Percentiles rank a stretch among this genome's conserved stretches.
Evolutionary conservation across 169 alveolate genomes (phyloP).

Genomic region (Eimeria sp.): DNA sequence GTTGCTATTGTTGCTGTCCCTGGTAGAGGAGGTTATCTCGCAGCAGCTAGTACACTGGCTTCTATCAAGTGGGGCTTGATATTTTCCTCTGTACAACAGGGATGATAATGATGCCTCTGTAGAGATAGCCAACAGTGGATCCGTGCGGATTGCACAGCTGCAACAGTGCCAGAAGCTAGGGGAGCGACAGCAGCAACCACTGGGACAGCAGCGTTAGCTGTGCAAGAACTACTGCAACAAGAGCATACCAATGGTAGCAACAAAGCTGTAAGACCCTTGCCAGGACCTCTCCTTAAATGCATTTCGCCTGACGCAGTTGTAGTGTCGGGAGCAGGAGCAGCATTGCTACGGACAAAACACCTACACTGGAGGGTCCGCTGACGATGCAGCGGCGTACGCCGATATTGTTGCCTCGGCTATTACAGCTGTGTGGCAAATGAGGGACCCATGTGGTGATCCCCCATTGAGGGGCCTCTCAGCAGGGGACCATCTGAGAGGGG

Average conservation of each 20-base stretch:
- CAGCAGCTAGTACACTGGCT: neutral
- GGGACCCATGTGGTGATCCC: neutral
- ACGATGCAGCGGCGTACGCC: neutral
- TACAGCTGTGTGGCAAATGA: conserved; percentile 32
- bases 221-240: neutral
- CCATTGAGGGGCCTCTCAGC: neutral
- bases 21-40: neutral
- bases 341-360: neutral
- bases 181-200: neutral
- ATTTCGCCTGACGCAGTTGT: neutral
- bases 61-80: neutral
- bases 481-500: neutral
- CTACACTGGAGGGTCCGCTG: conserved; percentile 13
- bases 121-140: neutral
- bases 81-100: neutral
- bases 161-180: neutral
- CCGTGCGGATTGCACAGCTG: neutral
- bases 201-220: neutral
- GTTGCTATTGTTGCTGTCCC: neutral
- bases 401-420: conserved; percentile 26
- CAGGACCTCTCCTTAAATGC: neutral
- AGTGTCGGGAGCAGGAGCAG: neutral
- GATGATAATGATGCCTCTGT: neutral
- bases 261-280: neutral
- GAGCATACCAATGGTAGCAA: neutral